These are phyloP conservation scores for Penicillium fimorum DNA, from an alignment of 495 filamentous ascomycete species.

Conservation along the genomic window DNA sequence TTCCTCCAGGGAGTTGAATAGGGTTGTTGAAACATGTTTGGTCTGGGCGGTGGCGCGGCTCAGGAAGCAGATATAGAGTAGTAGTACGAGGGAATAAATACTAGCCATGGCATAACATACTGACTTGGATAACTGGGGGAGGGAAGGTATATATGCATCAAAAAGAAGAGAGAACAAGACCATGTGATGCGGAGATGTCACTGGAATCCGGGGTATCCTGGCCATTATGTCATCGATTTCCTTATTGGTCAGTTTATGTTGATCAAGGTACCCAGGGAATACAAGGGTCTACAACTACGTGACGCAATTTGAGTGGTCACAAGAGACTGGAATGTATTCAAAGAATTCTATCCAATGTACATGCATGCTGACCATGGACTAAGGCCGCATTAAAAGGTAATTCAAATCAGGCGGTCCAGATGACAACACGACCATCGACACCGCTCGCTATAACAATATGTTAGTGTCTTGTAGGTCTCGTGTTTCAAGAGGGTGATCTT, in stretches of 20 bases:
- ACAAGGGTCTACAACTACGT: not conserved
- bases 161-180: constrained; percentile 4
- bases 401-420: constrained; percentile 57
- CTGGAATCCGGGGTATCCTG: constrained; percentile 21
- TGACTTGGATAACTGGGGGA: not conserved
- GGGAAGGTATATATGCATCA: constrained; percentile 1
- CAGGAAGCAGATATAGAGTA: constrained; percentile 7
- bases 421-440: constrained; percentile 90
- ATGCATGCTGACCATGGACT: constrained; percentile 1
- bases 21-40: constrained; percentile 50
- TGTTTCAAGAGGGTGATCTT: constrained; percentile 36
- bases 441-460: constrained; percentile 64
- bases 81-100: constrained; percentile 2
- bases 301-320: not conserved
- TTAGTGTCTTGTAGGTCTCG: constrained; percentile 37
- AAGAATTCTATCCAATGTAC: constrained; percentile 4
- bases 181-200: constrained; percentile 14
- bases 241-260: not conserved
- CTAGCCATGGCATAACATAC: constrained; percentile 6
- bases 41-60: constrained; percentile 3
- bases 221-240: constrained; percentile 10
- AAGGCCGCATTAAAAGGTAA: not conserved
- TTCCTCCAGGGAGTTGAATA: constrained; percentile 84
- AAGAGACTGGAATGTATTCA: not conserved
- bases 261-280: not conserved